Evolutionary conservation across 1,284 basidiomycete species (phyloP).

Genomic region (Cryptococcus sp.): DNA sequence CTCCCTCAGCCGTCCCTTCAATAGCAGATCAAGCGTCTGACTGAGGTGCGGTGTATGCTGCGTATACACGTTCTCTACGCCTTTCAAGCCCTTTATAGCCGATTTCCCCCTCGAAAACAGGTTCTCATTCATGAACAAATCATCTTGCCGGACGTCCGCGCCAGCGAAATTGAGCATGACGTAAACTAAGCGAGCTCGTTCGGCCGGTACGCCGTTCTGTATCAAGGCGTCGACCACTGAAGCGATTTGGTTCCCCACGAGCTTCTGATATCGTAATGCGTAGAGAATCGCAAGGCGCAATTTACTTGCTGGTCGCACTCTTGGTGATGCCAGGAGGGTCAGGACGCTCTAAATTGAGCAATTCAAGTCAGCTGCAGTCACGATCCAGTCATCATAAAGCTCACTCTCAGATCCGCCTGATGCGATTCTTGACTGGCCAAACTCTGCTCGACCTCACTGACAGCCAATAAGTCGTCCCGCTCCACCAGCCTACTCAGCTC

Average conservation of each 20-base stretch:
- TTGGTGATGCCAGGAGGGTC: constrained; percentile 66
- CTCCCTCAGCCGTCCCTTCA: constrained; percentile 84
- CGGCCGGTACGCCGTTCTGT: constrained; percentile 75
- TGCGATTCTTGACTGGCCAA: constrained; percentile 86
- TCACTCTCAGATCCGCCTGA: constrained; percentile 76
- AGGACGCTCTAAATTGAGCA: constrained; percentile 67
- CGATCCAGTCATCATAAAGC: constrained; percentile 21
- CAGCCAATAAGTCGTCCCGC: constrained; percentile 78
- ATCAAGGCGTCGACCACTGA: constrained; percentile 79
- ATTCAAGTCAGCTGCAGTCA: neutral
- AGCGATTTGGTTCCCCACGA: constrained; percentile 79
- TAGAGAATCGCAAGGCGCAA: constrained; percentile 91
- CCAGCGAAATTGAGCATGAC: constrained; percentile 92
- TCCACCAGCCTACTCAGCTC: constrained; percentile 91
- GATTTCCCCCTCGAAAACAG: constrained; percentile 91
- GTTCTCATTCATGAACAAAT: constrained; percentile 94
- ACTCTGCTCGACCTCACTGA: constrained; percentile 95
- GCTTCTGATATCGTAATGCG: constrained; percentile 92
- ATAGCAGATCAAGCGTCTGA: constrained; percentile 85
- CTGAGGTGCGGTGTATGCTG: constrained; percentile 94
- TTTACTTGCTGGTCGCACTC: constrained; percentile 76
- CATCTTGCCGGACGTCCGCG: constrained; percentile 94
- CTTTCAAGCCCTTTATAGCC: constrained; percentile 93
- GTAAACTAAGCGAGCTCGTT: constrained; percentile 88
- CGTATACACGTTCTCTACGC: constrained; percentile 99